Percentiles rank a stretch among this genome's conserved stretches.
phyloP scores from a whole-genome alignment of 2,329 filamentous ascomycete genomes.

The Incumbomyces lentus region DNA sequence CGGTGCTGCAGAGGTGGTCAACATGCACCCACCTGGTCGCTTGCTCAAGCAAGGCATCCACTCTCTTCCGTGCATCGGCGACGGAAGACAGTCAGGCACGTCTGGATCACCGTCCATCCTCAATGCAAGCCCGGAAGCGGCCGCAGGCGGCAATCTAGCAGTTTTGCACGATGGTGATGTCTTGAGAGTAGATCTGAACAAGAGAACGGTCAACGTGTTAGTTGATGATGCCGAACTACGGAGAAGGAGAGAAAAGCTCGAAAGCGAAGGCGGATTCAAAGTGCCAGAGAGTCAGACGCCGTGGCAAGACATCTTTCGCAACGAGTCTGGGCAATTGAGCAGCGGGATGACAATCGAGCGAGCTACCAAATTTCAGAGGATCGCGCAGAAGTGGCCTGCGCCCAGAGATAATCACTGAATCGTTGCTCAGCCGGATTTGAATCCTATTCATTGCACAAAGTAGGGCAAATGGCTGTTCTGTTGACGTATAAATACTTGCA shows the following conservation, averaged over 20 bases:
- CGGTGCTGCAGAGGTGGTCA: conserved; percentile 43
- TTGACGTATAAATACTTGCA: too few species aligned
- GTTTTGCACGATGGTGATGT: conserved; percentile 41
- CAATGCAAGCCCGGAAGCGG: conserved; percentile 47
- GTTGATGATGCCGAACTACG: conserved; percentile 34
- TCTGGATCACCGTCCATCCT: conserved; percentile 46
- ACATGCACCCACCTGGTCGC: conserved; percentile 40
- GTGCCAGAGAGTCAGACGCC: conserved; percentile 37
- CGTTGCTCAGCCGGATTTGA: not conserved
- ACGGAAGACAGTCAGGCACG: conserved; percentile 46
- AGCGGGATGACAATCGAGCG: conserved; percentile 40
- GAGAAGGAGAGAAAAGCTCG: conserved; percentile 29
- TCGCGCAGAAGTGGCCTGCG: conserved; percentile 34
- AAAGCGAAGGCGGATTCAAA: conserved; percentile 30
- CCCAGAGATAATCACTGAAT: conserved; percentile 37
- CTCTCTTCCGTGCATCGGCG: conserved; percentile 43
- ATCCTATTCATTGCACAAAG: too few species aligned
- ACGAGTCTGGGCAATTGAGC: conserved; percentile 36
- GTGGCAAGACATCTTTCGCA: conserved; percentile 42
- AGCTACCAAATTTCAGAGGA: conserved; percentile 37
- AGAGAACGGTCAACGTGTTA: conserved; percentile 41
- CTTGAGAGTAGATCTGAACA: conserved; percentile 41
- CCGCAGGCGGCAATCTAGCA: conserved; percentile 44
- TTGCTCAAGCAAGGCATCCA: conserved; percentile 37
- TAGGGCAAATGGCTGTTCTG: too few species aligned